Percentiles rank a stretch among this genome's conserved stretches.
Conservation (phyloP, 768 basidiomycete genomes). For the Collybiopsis confluens region DNA sequence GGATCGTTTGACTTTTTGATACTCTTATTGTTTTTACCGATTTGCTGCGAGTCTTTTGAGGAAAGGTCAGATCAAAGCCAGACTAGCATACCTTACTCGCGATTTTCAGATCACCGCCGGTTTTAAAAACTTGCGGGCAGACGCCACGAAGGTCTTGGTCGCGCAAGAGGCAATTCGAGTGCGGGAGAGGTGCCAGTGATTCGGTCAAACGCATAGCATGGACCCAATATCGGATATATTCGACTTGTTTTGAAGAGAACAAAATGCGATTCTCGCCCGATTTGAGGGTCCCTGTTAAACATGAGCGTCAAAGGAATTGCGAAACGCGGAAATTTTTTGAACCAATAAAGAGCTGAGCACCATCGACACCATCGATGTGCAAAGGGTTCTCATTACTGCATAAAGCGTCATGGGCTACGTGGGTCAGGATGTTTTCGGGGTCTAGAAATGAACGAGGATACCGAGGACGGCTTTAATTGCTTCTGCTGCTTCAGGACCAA, state of each 20-base stretch:
- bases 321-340: constrained; percentile 10
- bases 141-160: constrained; percentile 52
- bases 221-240: constrained; percentile 83
- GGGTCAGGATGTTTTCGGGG: neutral
- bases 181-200: constrained; percentile 64
- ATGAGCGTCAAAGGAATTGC: neutral
- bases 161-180: constrained; percentile 71
- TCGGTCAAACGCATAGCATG: constrained; percentile 68
- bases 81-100: constrained; percentile 49
- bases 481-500: constrained; percentile 51
- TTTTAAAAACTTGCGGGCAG: constrained; percentile 52
- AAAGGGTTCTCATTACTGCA: constrained; percentile 73
- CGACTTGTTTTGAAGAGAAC: constrained; percentile 80
- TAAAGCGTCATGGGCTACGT: constrained; percentile 57
- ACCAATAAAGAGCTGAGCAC: constrained; percentile 73
- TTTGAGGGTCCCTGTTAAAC: constrained; percentile 50
- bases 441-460: constrained; percentile 15
- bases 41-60: no score
- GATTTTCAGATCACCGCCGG: constrained; percentile 49
- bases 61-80: neutral
- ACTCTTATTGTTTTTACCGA: constrained; percentile 78
- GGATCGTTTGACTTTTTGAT: constrained; percentile 58
- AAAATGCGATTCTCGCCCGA: constrained; percentile 76
- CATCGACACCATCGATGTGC: constrained; percentile 55
- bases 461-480: constrained; percentile 67